phyloP scores from a whole-genome alignment of 768 basidiomycete genomes.

The Amanita rimosa region DNA sequence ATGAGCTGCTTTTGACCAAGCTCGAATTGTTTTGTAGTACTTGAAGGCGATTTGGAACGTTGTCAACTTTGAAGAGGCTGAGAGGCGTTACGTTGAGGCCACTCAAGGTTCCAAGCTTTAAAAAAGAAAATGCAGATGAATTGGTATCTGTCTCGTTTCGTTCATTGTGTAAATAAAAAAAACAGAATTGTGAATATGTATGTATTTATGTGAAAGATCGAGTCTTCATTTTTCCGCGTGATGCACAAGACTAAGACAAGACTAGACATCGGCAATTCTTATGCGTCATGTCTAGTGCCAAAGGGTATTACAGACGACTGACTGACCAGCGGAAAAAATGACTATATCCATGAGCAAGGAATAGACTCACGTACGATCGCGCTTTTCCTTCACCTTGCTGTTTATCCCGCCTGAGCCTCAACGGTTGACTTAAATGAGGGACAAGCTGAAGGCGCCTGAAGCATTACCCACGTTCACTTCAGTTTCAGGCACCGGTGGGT shows the following conservation, averaged over 20 bases:
- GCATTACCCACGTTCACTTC: neutral
- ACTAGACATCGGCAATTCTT: neutral
- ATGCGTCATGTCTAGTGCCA: neutral
- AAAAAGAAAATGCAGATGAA: no score
- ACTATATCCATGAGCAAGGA: no score
- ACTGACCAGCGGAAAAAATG: neutral
- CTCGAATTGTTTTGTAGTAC: constrained; percentile 30
- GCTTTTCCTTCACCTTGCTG: no score
- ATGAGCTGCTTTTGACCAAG: neutral
- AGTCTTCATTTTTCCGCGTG: neutral
- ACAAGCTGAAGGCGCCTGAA: neutral
- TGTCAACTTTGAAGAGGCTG: constrained; percentile 67
- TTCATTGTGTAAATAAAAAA: no score
- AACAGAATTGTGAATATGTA: neutral
- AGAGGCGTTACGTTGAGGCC: constrained; percentile 46
- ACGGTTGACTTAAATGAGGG: neutral
- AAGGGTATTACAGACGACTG: neutral
- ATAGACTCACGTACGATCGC: no score
- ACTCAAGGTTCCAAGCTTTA: neutral
- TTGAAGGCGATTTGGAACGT: constrained; percentile 69
- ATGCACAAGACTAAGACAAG: no score
- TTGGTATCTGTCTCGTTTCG: neutral
- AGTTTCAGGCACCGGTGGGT: neutral
- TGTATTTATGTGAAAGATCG: neutral
- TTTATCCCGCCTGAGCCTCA: no score